Base-by-base conservation (phyloP, 1,284 basidiomycete genomes). In the Ganoderma sinense region DNA sequence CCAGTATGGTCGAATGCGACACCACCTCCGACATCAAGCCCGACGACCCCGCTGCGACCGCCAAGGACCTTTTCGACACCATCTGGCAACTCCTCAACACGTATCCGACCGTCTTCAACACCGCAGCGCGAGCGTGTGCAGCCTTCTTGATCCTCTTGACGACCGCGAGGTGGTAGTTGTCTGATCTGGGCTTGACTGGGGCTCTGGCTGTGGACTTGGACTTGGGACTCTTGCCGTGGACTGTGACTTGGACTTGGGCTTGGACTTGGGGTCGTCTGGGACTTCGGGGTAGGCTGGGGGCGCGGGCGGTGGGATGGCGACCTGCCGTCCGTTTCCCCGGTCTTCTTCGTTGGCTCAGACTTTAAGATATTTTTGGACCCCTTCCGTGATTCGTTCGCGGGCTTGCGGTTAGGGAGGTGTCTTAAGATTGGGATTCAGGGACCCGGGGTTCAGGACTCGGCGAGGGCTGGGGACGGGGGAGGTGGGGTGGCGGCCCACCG, bases 51-150 rank as follows among this genome's bases (percentile, higher is more conserved):
- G 18, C 39, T 2, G 14, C 56, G 56, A 18, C 56, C 31, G 59
- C 59, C n/a, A 23, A 60, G 36, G 59, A 41, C 14, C 39, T 61
- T 39, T 18, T n/a, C 39, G 10, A 39, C 11, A 14, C 36, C 8
- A 36, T 60, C 20, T 8, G 40, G 31, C 26, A n/a, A 36, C 58
- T 60, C 31, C 58, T 60, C 58, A 39, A 60, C 58, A 60, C 58
- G n/a, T 60, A 60, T 39, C 36, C 59, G 59, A 61, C 23, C n/a
- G n/a, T 43, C 39, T 61, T 61, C 39, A 40, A 61, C 36, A 40
- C 39, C 18, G 39, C 59, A 5, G 59, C 39, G 7, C 10, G 59
- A 14, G 23, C 36, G 3, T 40, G 59, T 23, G 59, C 59, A 23
- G 23, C 13, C 13, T 61, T 61, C 39, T 61, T n/a, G 23, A 41